These are phyloP conservation scores for Naegleria gruberi DNA, from an alignment of 208 protist species.

Conservation along the genomic window DNA sequence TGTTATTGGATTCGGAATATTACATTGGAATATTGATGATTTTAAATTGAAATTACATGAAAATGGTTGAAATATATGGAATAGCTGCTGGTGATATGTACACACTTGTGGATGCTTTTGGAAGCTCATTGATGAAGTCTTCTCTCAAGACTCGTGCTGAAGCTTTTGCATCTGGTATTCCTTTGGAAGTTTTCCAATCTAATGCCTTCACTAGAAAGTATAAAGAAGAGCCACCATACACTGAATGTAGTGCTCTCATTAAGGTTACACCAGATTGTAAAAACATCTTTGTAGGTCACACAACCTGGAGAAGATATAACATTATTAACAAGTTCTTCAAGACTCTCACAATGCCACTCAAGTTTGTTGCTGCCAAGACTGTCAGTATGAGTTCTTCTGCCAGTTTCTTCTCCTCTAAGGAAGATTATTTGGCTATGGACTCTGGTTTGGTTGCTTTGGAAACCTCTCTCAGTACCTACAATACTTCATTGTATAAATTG, in stretches of 20 bases:
- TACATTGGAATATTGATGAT: no score
- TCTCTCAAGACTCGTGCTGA: neutral
- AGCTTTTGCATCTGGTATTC: neutral
- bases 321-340: constrained; percentile 25
- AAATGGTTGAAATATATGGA: no score
- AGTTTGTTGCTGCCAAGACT: neutral
- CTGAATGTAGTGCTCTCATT: constrained; percentile 15
- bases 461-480: neutral
- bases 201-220: neutral
- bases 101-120: neutral
- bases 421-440: neutral
- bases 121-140: neutral
- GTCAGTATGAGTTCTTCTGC: neutral
- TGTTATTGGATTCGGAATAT: no score
- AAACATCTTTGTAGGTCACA: constrained; percentile 16
- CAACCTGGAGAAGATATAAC: constrained; percentile 19
- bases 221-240: neutral
- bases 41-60: no score
- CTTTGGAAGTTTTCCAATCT: neutral
- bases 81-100: neutral
- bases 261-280: constrained; percentile 23
- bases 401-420: neutral
- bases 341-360: neutral
- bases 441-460: neutral
- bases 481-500: neutral